Evolutionary conservation across 768 basidiomycete genomes (phyloP).

Genomic region (Lentinula edodes): DNA sequence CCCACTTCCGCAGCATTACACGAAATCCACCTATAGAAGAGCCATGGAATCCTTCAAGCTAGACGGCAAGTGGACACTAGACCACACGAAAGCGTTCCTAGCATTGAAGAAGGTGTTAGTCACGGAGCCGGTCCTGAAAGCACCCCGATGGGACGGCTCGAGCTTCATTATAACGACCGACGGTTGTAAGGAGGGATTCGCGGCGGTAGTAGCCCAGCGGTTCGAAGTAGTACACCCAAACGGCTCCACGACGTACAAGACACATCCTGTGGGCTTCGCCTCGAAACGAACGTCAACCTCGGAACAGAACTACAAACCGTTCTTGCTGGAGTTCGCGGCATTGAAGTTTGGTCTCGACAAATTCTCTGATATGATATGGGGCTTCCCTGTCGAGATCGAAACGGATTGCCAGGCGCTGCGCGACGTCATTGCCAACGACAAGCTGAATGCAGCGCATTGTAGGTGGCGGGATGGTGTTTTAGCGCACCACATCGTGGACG

Average conservation of each 20-base stretch:
- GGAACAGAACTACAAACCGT: neutral
- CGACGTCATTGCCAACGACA: too few relatives aligned
- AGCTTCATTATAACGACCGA: too few relatives aligned
- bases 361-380: too few relatives aligned
- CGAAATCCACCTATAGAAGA: neutral
- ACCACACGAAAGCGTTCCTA: neutral
- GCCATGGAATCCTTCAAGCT: neutral
- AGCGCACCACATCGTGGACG: too few relatives aligned
- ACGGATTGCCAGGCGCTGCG: too few relatives aligned
- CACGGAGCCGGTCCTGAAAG: constrained; percentile 24
- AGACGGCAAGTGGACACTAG: constrained; percentile 16
- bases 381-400: too few relatives aligned
- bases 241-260: constrained; percentile 23
- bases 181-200: too few relatives aligned
- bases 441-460: too few relatives aligned
- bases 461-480: too few relatives aligned
- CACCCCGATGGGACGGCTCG: constrained; percentile 6
- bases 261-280: constrained; percentile 18
- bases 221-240: constrained; percentile 10
- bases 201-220: constrained; percentile 16
- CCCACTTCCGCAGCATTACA: neutral
- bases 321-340: constrained; percentile 8
- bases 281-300: constrained; percentile 11
- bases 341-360: too few relatives aligned
- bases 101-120: constrained; percentile 24